A percentile compares a stretch with the other conserved stretches of the same genome.
phyloP scores from a whole-genome alignment of 257 asterid species.

The Penstemon newberryi region DNA sequence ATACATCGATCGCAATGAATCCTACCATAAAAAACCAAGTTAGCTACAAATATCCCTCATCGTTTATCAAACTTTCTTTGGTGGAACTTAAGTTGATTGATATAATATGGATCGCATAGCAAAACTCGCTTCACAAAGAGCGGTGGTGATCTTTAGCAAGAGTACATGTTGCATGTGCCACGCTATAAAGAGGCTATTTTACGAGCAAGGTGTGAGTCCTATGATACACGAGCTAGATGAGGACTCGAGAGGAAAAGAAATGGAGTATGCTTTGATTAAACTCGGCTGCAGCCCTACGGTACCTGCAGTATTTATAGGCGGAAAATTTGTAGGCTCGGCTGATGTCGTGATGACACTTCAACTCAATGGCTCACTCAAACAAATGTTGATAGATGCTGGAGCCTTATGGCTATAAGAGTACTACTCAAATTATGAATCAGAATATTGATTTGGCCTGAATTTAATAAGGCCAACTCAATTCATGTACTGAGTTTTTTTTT shows the following conservation, averaged over 20 bases:
- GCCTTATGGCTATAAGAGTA: slow-evolving; percentile 61
- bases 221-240: slow-evolving; percentile 66
- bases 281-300: slow-evolving; percentile 68
- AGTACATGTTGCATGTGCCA: slow-evolving; percentile 88
- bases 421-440: too few species aligned
- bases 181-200: slow-evolving; percentile 66
- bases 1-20: slow-evolving; percentile 16
- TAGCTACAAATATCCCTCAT: too few species aligned
- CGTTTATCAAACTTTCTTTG: not conserved
- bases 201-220: slow-evolving; percentile 85
- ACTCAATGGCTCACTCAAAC: slow-evolving; percentile 64
- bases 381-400: slow-evolving; percentile 79
- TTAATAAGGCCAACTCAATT: too few species aligned
- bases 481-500: too few species aligned
- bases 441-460: too few species aligned
- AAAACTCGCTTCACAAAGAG: slow-evolving; percentile 32
- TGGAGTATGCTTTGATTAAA: slow-evolving; percentile 58
- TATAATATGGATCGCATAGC: slow-evolving; percentile 40
- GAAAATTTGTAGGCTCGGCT: slow-evolving; percentile 63
- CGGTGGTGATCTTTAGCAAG: slow-evolving; percentile 85
- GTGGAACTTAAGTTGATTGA: not conserved
- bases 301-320: slow-evolving; percentile 77
- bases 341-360: slow-evolving; percentile 67
- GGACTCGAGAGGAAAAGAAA: slow-evolving; percentile 54
- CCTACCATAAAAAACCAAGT: slow-evolving; percentile 19